Conservation (phyloP, 2,329 filamentous ascomycete genomes). For the Pestalotiopsis sp. region DNA sequence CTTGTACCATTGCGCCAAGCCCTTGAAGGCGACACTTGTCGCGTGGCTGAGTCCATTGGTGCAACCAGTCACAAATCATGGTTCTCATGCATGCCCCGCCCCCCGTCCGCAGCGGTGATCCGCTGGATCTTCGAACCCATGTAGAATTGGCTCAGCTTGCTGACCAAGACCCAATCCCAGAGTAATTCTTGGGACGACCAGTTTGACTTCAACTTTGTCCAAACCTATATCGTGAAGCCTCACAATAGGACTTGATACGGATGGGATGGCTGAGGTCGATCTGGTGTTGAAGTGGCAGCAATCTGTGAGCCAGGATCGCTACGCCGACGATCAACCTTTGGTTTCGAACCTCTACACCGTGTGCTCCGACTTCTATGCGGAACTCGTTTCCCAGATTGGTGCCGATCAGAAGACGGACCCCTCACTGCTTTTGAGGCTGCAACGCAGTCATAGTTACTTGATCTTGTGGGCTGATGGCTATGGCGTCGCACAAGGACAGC, state of each 20-base stretch:
- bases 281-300: slow-evolving; percentile 14
- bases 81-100: not conserved
- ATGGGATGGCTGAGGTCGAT: slow-evolving; percentile 9
- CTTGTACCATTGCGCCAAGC: not conserved
- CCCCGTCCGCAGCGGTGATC: not conserved
- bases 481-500: slow-evolving; percentile 14
- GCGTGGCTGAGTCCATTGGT: not conserved
- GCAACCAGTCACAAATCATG: not conserved
- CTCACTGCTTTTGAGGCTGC: slow-evolving; percentile 11
- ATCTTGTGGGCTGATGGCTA: slow-evolving; percentile 20
- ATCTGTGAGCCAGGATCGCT: slow-evolving; percentile 5
- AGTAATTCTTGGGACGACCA: not conserved
- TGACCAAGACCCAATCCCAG: not conserved
- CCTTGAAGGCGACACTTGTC: not conserved
- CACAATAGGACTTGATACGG: not conserved
- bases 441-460: slow-evolving; percentile 18
- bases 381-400: not conserved
- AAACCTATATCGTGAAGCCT: not conserved
- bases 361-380: slow-evolving; percentile 16
- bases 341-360: slow-evolving; percentile 11
- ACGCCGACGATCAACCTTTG: slow-evolving; percentile 9
- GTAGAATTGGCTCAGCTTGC: not conserved
- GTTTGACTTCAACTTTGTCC: not conserved
- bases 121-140: too few species aligned
- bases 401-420: not conserved